Evolutionary conservation across 1,284 basidiomycete genomes (phyloP).

Genomic region (Fomitopsis pinicola): DNA sequence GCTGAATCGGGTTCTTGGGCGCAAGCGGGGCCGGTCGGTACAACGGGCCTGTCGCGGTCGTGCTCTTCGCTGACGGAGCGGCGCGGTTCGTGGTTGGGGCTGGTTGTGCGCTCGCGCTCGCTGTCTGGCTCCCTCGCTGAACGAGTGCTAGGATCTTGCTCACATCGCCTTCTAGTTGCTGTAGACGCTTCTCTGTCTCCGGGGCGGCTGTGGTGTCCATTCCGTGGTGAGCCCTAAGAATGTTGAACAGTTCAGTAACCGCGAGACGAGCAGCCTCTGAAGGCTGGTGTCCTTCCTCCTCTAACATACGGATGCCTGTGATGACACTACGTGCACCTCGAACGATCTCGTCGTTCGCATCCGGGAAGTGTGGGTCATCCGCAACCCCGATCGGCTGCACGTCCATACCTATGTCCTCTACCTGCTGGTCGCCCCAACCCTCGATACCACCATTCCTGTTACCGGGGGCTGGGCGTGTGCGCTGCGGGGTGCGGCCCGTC

Average conservation of each 20-base stretch:
- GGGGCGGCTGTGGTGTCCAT: neutral
- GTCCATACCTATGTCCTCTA: too few relatives aligned
- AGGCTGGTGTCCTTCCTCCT: neutral
- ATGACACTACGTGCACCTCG: neutral
- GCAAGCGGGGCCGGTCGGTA: neutral
- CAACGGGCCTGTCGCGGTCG: neutral
- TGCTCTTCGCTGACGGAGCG: neutral
- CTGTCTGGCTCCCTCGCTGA: neutral
- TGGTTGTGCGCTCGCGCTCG: neutral
- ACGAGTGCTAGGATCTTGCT: neutral
- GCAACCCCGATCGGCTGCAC: too few relatives aligned
- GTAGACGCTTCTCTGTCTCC: neutral
- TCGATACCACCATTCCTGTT: neutral
- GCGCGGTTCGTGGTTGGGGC: too few relatives aligned
- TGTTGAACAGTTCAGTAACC: neutral
- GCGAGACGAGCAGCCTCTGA: neutral
- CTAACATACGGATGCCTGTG: neutral
- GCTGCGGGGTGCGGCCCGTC: neutral
- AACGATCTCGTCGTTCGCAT: neutral
- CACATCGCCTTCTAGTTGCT: neutral
- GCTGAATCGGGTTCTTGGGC: neutral
- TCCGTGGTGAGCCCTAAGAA: neutral
- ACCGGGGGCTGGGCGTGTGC: neutral
- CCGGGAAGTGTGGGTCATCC: neutral
- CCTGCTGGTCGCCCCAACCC: too few relatives aligned